Base-by-base conservation (phyloP, 2,329 filamentous ascomycete species). In the Talaromyces marneffei region DNA sequence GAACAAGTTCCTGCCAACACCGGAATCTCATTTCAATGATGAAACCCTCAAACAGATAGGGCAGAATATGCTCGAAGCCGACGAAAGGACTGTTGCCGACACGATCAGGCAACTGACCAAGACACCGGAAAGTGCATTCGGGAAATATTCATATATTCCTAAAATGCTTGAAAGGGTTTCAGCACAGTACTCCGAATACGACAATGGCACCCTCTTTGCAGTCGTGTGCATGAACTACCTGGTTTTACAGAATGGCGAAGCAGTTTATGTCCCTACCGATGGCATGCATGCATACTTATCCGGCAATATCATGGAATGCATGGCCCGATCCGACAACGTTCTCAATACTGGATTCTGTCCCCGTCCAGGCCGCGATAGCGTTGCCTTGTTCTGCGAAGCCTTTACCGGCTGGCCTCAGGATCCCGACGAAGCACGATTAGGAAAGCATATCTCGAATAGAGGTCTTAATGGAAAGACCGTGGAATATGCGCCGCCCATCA, bases 301-400 rank as follows among this genome's bases (percentile, higher is more conserved):
- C 3, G 89, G 89, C 2, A 85, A 91, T 69, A 90, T 91, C 57
- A 85, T 91, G 66, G 88, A 91, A 72, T 91, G 88, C 74, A 91
- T 91, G 88, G 88, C 88, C 1, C 82, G 87, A 7, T 86, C 82
- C 20, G 87, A 91, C 76, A 90, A 91, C 62, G 88, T 92, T 1
- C 78, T 92, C 55, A 90, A 89, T 72, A 85, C 84, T 0, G 88
- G 89, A 0, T 90, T 92, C 77, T 91, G 87, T 66, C 87, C 88
- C 0, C 79, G 79, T 1, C 82, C 84, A 0, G 85, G 89, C 52
- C 80, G 87, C 12, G 82, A 89, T 68, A 84, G 79, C 46, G 78
- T 86, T 25, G 85, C 89, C 18, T 71, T 86, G 29, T 91, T 92
- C 73, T 79, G 79, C 23, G 77, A 82, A 3, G 80, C 83, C 1